A percentile compares a stretch with the other conserved stretches of the same genome.
Conservation (phyloP, 2,329 filamentous ascomycete species). For the Colletotrichum lupini region DNA sequence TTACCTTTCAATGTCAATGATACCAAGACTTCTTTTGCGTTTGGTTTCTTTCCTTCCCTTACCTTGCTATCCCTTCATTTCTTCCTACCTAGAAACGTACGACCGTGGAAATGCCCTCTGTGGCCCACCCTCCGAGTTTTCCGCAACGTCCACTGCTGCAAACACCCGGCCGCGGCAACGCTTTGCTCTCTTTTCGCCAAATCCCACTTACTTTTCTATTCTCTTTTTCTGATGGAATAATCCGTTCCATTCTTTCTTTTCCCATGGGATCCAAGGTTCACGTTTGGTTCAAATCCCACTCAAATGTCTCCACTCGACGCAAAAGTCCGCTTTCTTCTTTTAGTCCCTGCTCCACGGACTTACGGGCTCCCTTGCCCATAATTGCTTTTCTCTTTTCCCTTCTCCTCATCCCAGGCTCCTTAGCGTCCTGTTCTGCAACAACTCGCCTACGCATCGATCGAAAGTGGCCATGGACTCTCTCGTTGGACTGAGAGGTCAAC, state of each 20-base stretch:
- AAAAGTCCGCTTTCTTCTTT: constrained; percentile 25
- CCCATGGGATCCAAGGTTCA: background rate
- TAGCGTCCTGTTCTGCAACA: constrained; percentile 36
- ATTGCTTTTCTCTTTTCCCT: constrained; percentile 17
- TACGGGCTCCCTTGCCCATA: background rate
- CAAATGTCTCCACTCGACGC: constrained; percentile 5
- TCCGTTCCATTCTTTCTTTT: constrained; percentile 24
- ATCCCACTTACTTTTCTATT: background rate
- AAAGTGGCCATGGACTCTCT: background rate
- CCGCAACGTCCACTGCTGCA: background rate
- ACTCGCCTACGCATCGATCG: constrained; percentile 16
- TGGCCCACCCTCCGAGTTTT: background rate
- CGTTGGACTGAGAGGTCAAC: background rate
- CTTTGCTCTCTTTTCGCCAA: background rate
- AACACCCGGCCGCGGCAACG: background rate
- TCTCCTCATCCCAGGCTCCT: background rate
- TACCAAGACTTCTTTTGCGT: background rate
- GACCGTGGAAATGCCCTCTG: background rate
- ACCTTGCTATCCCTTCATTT: background rate
- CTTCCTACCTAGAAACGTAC: background rate
- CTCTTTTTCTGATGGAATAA: background rate
- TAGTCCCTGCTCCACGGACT: constrained; percentile 2
- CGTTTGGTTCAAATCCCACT: constrained; percentile 14
- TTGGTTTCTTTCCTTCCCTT: background rate
- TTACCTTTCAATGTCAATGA: background rate